phyloP scores from a whole-genome alignment of 192 early-diverging fungal species.

The Coemansia pectinata region DNA sequence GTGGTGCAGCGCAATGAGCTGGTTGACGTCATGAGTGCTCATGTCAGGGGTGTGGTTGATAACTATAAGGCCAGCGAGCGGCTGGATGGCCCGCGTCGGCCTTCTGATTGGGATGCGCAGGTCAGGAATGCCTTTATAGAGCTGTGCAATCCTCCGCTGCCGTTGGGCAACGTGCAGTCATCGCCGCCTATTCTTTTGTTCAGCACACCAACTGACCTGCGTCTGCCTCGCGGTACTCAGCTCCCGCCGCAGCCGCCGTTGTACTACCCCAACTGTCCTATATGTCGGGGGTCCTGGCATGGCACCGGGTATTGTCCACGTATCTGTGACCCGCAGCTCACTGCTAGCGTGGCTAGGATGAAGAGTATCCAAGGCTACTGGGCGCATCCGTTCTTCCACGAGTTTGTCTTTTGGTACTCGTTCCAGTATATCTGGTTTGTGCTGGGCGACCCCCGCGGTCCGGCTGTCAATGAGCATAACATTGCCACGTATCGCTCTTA shows the following conservation, averaged over 20 bases:
- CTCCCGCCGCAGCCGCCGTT: slow-evolving; percentile 16
- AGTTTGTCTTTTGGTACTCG: slow-evolving; percentile 37
- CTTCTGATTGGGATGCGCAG: not conserved
- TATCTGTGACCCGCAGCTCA: slow-evolving; percentile 16
- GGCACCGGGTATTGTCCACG: slow-evolving; percentile 12
- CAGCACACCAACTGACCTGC: slow-evolving; percentile 23
- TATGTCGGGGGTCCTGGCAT: slow-evolving; percentile 8
- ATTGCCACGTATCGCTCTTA: not conserved
- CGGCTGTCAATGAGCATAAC: not conserved
- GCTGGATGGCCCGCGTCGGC: not conserved
- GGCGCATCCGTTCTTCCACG: slow-evolving; percentile 11
- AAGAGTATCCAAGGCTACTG: slow-evolving; percentile 14
- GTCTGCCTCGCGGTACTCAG: not conserved
- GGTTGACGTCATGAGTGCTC: not conserved
- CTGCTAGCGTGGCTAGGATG: not conserved
- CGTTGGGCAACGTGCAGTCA: not conserved
- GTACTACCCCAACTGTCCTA: not conserved
- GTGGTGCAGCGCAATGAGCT: slow-evolving; percentile 1
- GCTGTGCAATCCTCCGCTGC: not conserved
- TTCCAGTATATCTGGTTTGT: slow-evolving; percentile 49
- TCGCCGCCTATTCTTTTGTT: slow-evolving; percentile 23
- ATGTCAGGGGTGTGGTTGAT: not conserved
- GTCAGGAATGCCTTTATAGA: not conserved
- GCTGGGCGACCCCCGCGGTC: slow-evolving; percentile 9
- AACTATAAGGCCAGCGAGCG: not conserved